Evolutionary conservation across 1,139 yeast genomes (phyloP).

Genomic region (Diutina scorzettiae): DNA sequence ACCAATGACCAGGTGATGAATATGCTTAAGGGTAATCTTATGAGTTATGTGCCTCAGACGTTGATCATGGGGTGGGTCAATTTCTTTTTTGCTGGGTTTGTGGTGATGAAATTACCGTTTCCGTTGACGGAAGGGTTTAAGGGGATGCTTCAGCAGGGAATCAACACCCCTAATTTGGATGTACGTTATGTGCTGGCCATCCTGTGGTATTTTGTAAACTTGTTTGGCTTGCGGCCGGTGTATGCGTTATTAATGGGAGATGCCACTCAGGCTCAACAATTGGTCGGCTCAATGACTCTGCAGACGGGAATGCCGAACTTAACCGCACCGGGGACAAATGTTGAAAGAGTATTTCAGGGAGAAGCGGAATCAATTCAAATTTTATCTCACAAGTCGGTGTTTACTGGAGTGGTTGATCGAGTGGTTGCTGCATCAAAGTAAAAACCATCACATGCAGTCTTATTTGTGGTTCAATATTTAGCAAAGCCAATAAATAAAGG

Average conservation of each 20-base stretch:
- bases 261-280: conserved; percentile 32
- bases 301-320: conserved; percentile 31
- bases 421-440: conserved; percentile 14
- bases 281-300: conserved; percentile 26
- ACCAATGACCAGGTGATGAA: conserved; percentile 66
- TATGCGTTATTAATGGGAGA: conserved; percentile 62
- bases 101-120: conserved; percentile 46
- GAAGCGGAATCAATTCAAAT: conserved; percentile 75
- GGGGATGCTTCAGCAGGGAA: conserved; percentile 83
- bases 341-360: conserved; percentile 47
- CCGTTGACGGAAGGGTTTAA: conserved; percentile 85
- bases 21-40: conserved; percentile 71
- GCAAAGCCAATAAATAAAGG: too few relatives aligned
- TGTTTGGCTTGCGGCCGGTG: conserved; percentile 75
- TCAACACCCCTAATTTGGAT: conserved; percentile 73
- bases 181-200: conserved; percentile 92
- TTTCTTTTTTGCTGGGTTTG: conserved; percentile 85
- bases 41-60: conserved; percentile 85
- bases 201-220: conserved; percentile 93
- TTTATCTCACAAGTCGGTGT: conserved; percentile 38
- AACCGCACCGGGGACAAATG: conserved; percentile 47
- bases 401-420: conserved; percentile 57
- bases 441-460: too few relatives aligned
- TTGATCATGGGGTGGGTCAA: conserved; percentile 95
- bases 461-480: too few relatives aligned